Conservation (phyloP, 1,284 basidiomycete genomes). For the Leccinum angustisporum region DNA sequence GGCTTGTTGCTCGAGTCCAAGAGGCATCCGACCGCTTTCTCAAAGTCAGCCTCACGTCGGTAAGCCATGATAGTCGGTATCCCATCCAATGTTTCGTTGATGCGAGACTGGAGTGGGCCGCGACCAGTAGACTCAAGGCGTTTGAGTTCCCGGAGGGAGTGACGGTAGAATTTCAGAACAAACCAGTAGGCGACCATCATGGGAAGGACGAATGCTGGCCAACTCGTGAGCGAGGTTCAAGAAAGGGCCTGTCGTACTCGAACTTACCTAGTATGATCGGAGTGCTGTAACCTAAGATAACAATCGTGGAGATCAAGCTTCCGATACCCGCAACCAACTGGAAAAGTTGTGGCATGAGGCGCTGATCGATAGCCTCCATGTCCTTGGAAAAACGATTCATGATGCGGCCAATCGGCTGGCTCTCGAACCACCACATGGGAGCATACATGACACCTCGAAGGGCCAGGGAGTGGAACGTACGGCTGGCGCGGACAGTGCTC, state of each 20-base stretch:
- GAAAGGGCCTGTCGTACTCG: background rate
- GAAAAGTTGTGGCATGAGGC: constrained; percentile 29
- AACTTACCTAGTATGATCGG: constrained; percentile 33
- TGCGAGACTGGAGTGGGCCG: constrained; percentile 31
- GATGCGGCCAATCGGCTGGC: constrained; percentile 47
- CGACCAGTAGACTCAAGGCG: constrained; percentile 31
- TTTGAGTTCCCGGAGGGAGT: constrained; percentile 33
- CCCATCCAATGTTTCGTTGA: constrained; percentile 32
- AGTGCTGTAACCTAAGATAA: constrained; percentile 28
- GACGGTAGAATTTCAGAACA: constrained; percentile 33
- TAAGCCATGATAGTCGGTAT: constrained; percentile 35
- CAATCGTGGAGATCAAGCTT: constrained; percentile 24
- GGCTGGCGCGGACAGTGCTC: constrained; percentile 44
- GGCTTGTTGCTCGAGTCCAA: constrained; percentile 31
- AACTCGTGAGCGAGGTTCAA: background rate
- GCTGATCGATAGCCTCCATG: constrained; percentile 37
- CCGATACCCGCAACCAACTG: constrained; percentile 33
- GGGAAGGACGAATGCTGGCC: constrained; percentile 25
- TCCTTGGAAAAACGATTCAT: constrained; percentile 50
- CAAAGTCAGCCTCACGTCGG: constrained; percentile 29
- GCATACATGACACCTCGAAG: constrained; percentile 42
- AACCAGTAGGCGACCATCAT: constrained; percentile 26
- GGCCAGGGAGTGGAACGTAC: constrained; percentile 40
- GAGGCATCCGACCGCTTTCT: constrained; percentile 20
- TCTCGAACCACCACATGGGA: constrained; percentile 44